Conservation (phyloP, 352 stramenopile genomes). For the Phytopythium litorale region DNA sequence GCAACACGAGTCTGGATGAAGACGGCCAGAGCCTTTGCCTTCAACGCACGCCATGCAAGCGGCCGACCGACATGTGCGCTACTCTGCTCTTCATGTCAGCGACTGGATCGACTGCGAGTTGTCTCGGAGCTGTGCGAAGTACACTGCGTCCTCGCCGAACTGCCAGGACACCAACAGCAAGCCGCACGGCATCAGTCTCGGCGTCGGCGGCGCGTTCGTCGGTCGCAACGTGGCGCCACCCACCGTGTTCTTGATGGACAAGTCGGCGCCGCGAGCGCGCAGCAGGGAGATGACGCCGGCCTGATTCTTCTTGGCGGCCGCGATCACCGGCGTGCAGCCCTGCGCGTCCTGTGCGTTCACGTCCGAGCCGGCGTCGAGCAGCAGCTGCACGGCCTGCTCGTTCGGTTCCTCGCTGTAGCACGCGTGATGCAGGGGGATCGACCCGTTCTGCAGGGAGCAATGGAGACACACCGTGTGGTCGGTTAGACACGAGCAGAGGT, state of each 20-base stretch:
- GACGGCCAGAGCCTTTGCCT: too few species aligned
- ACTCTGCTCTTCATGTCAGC: constrained; percentile 15
- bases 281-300: constrained; percentile 52
- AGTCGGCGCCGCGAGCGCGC: constrained; percentile 45
- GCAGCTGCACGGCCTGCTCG: constrained; percentile 40
- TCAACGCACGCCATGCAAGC: too few species aligned
- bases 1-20: too few species aligned
- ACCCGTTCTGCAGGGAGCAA: constrained; percentile 47
- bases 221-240: neutral
- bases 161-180: constrained; percentile 7
- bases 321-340: constrained; percentile 57
- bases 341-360: constrained; percentile 64
- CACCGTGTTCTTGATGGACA: constrained; percentile 42
- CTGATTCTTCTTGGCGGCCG: constrained; percentile 76
- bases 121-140: constrained; percentile 58
- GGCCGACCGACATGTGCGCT: too few species aligned
- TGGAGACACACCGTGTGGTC: neutral
- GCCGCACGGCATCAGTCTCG: neutral
- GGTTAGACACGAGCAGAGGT: neutral
- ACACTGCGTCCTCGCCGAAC: constrained; percentile 63
- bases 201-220: neutral
- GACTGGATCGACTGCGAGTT: constrained; percentile 45
- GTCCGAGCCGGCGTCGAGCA: constrained; percentile 55
- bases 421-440: constrained; percentile 64
- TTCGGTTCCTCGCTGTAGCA: constrained; percentile 73